These are phyloP conservation scores for Tetrahymena elliotti DNA, from an alignment of 73 alveolate species.

Conservation along the genomic window DNA sequence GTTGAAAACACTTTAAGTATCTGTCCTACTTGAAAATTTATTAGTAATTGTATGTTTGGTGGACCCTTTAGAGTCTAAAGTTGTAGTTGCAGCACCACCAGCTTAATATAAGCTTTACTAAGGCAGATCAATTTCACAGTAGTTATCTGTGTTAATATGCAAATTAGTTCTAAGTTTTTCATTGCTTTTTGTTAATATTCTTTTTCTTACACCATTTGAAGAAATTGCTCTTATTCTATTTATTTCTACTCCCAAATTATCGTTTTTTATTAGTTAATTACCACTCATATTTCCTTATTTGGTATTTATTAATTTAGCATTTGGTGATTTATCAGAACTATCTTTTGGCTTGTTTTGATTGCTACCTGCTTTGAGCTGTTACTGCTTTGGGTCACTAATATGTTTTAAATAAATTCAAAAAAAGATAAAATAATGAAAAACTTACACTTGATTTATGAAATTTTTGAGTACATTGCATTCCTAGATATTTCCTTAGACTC, in stretches of 20 bases:
- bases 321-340: not conserved
- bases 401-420: not conserved
- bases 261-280: not conserved
- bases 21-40: not conserved
- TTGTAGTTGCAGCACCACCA: not conserved
- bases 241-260: not conserved
- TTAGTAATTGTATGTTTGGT: not conserved
- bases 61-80: not conserved
- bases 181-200: not conserved
- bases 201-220: not conserved
- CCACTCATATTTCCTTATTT: not conserved
- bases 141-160: not conserved
- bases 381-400: not conserved
- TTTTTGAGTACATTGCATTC: not conserved
- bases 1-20: not conserved
- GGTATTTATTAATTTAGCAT: not conserved
- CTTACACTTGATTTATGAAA: not conserved
- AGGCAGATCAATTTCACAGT: not conserved
- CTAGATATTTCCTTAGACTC: not conserved
- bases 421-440: not conserved
- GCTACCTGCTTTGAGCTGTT: not conserved
- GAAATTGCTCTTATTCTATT: not conserved
- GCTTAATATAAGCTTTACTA: not conserved
- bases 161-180: not conserved
- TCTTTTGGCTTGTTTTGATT: not conserved